A percentile compares a stretch with the other conserved stretches of the same genome.
Conservation (phyloP, 2,329 filamentous ascomycete species). For the Trichoderma asperellum region DNA sequence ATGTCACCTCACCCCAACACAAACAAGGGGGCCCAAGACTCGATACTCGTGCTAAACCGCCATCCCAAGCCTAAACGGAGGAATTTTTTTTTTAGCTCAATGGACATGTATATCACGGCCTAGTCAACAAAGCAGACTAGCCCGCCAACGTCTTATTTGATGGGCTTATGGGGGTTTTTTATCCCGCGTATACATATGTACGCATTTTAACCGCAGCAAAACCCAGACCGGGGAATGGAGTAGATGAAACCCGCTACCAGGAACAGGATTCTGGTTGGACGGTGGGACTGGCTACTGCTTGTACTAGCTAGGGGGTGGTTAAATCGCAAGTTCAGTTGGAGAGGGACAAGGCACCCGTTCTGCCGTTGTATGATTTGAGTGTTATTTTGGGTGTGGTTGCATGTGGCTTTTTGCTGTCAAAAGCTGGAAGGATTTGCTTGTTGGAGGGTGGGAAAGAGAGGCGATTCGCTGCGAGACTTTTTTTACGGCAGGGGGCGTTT, state of each 20-base stretch:
- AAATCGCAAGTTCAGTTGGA: not conserved
- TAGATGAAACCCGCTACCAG: conserved; percentile 21
- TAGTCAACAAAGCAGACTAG: conserved; percentile 6
- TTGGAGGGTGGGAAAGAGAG: conserved; percentile 8
- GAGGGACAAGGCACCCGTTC: not conserved
- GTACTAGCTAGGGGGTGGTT: not conserved
- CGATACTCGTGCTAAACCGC: conserved; percentile 6
- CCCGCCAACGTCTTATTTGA: not conserved
- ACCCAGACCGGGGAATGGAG: conserved; percentile 1
- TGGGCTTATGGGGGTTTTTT: not conserved
- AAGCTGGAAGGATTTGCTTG: conserved; percentile 2
- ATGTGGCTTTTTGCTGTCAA: not conserved
- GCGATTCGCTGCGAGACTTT: not conserved
- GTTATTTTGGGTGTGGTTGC: not conserved
- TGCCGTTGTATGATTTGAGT: not conserved
- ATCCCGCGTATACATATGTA: not conserved
- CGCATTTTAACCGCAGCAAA: conserved; percentile 21
- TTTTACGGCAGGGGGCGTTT: not conserved
- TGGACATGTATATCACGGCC: conserved; percentile 9
- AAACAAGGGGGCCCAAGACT: conserved; percentile 8
- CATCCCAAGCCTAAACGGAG: not conserved
- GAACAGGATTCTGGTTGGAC: conserved; percentile 3
- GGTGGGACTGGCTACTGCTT: not conserved
- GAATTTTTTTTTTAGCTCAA: not conserved
- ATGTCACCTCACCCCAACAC: conserved; percentile 23